Base-by-base conservation (phyloP, 2,329 filamentous ascomycete genomes). In the Mycogone perniciosa region DNA sequence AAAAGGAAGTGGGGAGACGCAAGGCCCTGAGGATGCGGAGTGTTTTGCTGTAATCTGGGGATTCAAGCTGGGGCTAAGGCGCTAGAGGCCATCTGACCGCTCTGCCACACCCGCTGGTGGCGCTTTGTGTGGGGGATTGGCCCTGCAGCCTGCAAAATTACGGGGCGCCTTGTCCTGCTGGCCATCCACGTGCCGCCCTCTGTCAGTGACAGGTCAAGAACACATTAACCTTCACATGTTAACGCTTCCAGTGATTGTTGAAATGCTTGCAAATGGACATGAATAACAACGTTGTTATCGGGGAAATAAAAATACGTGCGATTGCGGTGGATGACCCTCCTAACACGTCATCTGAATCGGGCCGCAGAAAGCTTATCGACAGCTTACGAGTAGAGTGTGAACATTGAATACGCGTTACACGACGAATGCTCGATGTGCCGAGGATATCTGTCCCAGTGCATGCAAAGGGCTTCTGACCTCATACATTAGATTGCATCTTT, bases 41-140 rank as follows among this genome's bases (percentile, higher is more conserved):
- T 26, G 9, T 34, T 20, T 41, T 35, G 38, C 46, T 20, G 35
- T 20, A 50, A 39, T 40, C 35, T 44, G 44, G 38, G 46, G 46
- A 35, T 39, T n/a, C 35, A 42, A 43, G 20, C 20, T 20, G 20
- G 20, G 20, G 20, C 20, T 20, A 20, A 20, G 20, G 20, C 20
- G 20, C 20, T 34, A 44, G 48, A 35, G 43, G 20, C 20, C 50
- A 52, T 52, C 50, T 52, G 50, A 52, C 50, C 50, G 50, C 49
- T 51, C 44, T 51, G 49, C 49, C 49, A 47, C 48, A 43, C 49
- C 49, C 49, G 49, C 45, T 44, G 50, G 41, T 40, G 40, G 46
- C 46, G 38, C 20, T 45, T 29, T 48, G 37, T 31, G 29, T 26
- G 50, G 48, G 50, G 50, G 39, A 42, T 42, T 11, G 20, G 20